phyloP scores from a whole-genome alignment of 495 filamentous ascomycete genomes.

The Trypethelium eluteriae region DNA sequence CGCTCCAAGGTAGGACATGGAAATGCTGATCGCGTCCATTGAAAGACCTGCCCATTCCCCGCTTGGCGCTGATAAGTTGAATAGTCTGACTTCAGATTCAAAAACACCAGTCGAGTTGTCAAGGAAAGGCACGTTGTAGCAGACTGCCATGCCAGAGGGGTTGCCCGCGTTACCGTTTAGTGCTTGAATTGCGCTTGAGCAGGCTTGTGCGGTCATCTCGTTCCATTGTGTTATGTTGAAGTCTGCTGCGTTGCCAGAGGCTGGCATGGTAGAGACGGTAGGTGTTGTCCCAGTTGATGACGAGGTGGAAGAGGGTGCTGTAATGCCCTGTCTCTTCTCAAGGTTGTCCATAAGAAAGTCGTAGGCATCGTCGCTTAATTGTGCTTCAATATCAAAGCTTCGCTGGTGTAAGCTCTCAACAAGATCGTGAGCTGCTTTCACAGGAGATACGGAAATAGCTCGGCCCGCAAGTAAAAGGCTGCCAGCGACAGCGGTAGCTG shows the following conservation, averaged over 20 bases:
- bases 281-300: not conserved
- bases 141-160: conserved; percentile 64
- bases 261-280: not conserved
- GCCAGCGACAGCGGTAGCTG: conserved; percentile 5
- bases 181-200: conserved; percentile 39
- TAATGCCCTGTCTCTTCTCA: conserved; percentile 7
- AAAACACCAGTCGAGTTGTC: conserved; percentile 58
- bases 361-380: conserved; percentile 6
- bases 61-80: conserved; percentile 50
- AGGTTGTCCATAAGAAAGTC: conserved; percentile 2
- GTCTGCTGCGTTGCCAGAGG: not conserved
- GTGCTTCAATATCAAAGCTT: not conserved
- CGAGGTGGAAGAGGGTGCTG: conserved; percentile 6
- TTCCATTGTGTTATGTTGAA: conserved; percentile 40
- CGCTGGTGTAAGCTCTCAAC: conserved; percentile 1
- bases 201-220: conserved; percentile 45
- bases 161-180: conserved; percentile 49
- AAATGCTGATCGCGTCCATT: conserved; percentile 48
- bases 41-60: conserved; percentile 52
- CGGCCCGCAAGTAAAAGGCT: conserved; percentile 6
- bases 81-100: conserved; percentile 62
- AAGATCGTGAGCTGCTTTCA: conserved; percentile 8
- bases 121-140: conserved; percentile 64
- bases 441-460: conserved; percentile 3
- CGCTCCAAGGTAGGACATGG: conserved; percentile 53